Evolutionary conservation across 306 rosid genomes (phyloP), one percentile per base, ranked within the genome.

Genomic region (Sphenostylis stenocarpa): DNA sequence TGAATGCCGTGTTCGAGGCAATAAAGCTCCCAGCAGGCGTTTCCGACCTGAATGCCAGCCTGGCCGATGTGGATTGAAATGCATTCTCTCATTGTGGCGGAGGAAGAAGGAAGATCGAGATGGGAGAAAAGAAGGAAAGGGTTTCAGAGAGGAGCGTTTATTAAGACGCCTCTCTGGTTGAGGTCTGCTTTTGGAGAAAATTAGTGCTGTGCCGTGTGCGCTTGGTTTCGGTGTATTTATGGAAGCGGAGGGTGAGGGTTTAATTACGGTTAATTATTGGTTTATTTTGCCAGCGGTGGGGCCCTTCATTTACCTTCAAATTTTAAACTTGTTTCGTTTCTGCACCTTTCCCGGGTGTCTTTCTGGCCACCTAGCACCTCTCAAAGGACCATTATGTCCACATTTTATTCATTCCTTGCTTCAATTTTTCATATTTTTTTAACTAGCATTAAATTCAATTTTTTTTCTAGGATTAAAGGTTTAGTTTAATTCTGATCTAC

Each of bases 21-120:
- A 9, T 84, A 84, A 65, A 84, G 87, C 43, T 84, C 93, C 89
- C 93, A 89, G 71, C 93, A 89, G 5, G 93, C 86, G 71, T 89
- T 89, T 15, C 93, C 91, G 45, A 89, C 91, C 72, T 89, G 91
- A 48, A 89, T 89, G 14, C 91, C 91, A 34, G 93, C 93, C 69
- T 89, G 93, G 68, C 93, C 91, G n/a, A 89, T 89, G 88, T 89
- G 93, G 62, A 89, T 89, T 7, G 84, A 80, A 72, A 84, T 84
- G 77, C 82, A 80, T 31, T 84, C 87, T 80, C 87, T 84, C 87
- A 84, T 84, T 56, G 28, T 63, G 12, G 31, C 2, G 34, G 43
- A 3, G 3, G 43, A 8, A 38, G 43, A 41, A 21, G 11, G 65
- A 19, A 29, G 44, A 69, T 49, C 3, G 14, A 20, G 28, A 44